Conservation (phyloP, 345 rosid species). For the Xanthoceras sorbifolium region DNA sequence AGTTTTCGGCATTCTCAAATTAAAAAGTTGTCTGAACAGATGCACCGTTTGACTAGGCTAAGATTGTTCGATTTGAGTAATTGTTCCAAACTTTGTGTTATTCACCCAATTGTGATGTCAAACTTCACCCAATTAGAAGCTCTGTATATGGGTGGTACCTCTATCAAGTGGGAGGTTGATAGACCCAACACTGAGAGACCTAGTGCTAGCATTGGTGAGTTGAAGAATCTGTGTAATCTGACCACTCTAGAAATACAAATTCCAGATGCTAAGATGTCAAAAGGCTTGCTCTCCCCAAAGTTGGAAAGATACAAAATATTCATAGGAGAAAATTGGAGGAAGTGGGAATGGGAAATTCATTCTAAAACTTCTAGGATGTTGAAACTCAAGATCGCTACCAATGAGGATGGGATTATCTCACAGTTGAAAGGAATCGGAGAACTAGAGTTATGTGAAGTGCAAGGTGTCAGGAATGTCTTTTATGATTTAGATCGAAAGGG, state of each 20-base stretch:
- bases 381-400: slow-evolving; percentile 18
- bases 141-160: slow-evolving; percentile 16
- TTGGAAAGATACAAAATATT: slow-evolving; percentile 20
- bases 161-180: slow-evolving; percentile 7
- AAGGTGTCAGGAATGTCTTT: background rate
- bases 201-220: slow-evolving; percentile 21
- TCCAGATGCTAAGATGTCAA: background rate
- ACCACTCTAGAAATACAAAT: slow-evolving; percentile 19
- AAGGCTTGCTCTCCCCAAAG: background rate
- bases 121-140: slow-evolving; percentile 22
- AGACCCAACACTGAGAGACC: background rate
- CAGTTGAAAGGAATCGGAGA: background rate
- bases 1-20: slow-evolving; percentile 21
- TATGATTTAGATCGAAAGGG: slow-evolving; percentile 16
- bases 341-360: background rate
- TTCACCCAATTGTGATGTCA: slow-evolving; percentile 17
- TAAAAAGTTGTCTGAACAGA: slow-evolving; percentile 7
- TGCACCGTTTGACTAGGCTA: background rate
- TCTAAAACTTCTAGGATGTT: background rate
- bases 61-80: slow-evolving; percentile 18
- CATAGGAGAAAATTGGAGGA: slow-evolving; percentile 11
- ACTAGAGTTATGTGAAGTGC: slow-evolving; percentile 7
- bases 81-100: slow-evolving; percentile 8
- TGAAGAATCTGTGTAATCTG: background rate
- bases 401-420: too few species aligned